These are phyloP conservation scores for Acorus gramineus DNA, from an alignment of 106 monocot genomes.

Conservation along the genomic window DNA sequence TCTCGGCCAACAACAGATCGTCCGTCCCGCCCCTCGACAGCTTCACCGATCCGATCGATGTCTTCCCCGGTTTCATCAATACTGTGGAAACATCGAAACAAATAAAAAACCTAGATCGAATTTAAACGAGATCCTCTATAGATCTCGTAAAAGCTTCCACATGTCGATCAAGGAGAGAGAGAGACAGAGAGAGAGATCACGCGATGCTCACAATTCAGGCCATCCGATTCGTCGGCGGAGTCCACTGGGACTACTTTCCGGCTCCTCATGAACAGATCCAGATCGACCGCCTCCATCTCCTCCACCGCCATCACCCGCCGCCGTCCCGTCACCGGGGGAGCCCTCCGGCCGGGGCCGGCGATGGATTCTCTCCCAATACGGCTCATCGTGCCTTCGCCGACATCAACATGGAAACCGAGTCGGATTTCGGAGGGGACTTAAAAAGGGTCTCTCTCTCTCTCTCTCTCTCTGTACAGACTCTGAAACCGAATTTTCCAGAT, in stretches of 20 bases:
- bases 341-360: background rate
- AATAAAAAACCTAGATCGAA: background rate
- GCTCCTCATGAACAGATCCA: conserved; percentile 15
- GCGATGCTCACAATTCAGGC: background rate
- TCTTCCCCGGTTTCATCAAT: background rate
- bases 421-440: background rate
- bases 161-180: no score
- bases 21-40: conserved; percentile 8
- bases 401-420: background rate
- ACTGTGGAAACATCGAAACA: background rate
- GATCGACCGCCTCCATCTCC: conserved; percentile 1
- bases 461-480: background rate
- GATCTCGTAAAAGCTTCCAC: no score
- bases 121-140: no score
- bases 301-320: background rate
- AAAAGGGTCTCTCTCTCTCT: background rate
- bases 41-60: conserved; percentile 7
- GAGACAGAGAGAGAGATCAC: no score
- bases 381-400: conserved; percentile 3
- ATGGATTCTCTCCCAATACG: conserved; percentile 1
- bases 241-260: background rate
- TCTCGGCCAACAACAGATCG: conserved; percentile 15
- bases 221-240: conserved; percentile 1
- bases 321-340: background rate
- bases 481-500: no score